These are phyloP conservation scores for Davidsoniella virescens DNA, from an alignment of 2,329 filamentous ascomycete genomes.

Conservation along the genomic window DNA sequence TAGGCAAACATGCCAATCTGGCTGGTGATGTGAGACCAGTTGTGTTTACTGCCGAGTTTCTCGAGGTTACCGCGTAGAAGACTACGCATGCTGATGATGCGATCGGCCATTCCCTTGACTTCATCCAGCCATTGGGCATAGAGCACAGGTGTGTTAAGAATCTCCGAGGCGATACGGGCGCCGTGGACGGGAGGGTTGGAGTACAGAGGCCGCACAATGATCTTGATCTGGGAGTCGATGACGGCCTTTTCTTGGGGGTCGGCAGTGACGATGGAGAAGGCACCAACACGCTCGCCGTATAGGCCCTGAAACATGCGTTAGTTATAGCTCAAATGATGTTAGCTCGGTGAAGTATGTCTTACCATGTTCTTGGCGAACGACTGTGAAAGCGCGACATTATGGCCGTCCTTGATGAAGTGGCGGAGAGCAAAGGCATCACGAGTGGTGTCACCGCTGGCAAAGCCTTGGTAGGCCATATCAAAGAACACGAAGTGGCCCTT, in stretches of 20 bases:
- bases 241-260: conserved; percentile 85
- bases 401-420: conserved; percentile 84
- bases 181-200: conserved; percentile 97
- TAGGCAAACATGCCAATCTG: conserved; percentile 99
- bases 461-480: conserved; percentile 99
- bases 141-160: conserved; percentile 69
- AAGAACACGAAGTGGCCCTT: conserved; percentile 90
- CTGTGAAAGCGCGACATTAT: conserved; percentile 76
- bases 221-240: conserved; percentile 95
- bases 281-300: conserved; percentile 94
- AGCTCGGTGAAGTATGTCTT: conserved; percentile 16
- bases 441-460: conserved; percentile 82
- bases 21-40: conserved; percentile 97
- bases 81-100: conserved; percentile 95
- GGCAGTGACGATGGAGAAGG: conserved; percentile 81
- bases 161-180: conserved; percentile 80
- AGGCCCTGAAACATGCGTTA: conserved; percentile 47
- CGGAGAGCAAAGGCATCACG: conserved; percentile 86
- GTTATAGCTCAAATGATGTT: neutral
- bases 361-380: conserved; percentile 99
- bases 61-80: conserved; percentile 90
- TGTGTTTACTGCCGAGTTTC: conserved; percentile 85
- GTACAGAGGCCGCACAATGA: conserved; percentile 90
- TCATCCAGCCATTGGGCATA: conserved; percentile 92
- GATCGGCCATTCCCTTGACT: conserved; percentile 97